These are phyloP conservation scores for Xerocomus potaroensis DNA, from an alignment of 768 basidiomycete genomes.

Conservation along the genomic window DNA sequence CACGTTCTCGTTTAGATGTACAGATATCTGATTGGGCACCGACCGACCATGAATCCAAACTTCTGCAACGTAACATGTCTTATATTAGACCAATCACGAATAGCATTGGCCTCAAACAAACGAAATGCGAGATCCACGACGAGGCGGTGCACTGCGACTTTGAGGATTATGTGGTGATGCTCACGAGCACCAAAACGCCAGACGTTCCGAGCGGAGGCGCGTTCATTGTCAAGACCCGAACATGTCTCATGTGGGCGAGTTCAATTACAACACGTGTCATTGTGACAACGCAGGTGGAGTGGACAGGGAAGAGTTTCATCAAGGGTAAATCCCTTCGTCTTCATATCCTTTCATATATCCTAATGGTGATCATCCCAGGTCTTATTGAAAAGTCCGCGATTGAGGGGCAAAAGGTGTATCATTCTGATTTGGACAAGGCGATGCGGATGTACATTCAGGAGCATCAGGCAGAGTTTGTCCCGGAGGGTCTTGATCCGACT, in stretches of 20 bases:
- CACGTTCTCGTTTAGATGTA: constrained; percentile 54
- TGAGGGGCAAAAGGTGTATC: constrained; percentile 88
- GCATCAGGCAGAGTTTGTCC: constrained; percentile 86
- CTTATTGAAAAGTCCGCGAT: constrained; percentile 91
- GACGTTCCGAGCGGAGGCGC: constrained; percentile 94
- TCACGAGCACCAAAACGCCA: constrained; percentile 90
- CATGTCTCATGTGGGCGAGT: constrained; percentile 94
- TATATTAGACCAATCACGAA: constrained; percentile 93
- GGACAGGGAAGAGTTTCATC: constrained; percentile 96
- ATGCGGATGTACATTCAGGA: constrained; percentile 88
- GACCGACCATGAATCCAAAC: constrained; percentile 50
- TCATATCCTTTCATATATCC: neutral
- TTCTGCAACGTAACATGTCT: constrained; percentile 85
- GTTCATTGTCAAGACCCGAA: constrained; percentile 90
- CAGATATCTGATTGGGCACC: constrained; percentile 97
- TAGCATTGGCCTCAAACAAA: constrained; percentile 88
- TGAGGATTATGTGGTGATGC: constrained; percentile 74
- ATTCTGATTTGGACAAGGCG: constrained; percentile 73
- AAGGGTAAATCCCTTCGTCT: constrained; percentile 63
- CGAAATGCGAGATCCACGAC: constrained; percentile 93
- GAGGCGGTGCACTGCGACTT: constrained; percentile 77
- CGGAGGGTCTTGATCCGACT: constrained; percentile 67
- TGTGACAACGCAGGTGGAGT: constrained; percentile 90
- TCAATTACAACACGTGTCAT: constrained; percentile 69
- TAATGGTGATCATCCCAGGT: constrained; percentile 41